Conservation (phyloP, 139 green algal genomes). For the Chlorella vulgaris region DNA sequence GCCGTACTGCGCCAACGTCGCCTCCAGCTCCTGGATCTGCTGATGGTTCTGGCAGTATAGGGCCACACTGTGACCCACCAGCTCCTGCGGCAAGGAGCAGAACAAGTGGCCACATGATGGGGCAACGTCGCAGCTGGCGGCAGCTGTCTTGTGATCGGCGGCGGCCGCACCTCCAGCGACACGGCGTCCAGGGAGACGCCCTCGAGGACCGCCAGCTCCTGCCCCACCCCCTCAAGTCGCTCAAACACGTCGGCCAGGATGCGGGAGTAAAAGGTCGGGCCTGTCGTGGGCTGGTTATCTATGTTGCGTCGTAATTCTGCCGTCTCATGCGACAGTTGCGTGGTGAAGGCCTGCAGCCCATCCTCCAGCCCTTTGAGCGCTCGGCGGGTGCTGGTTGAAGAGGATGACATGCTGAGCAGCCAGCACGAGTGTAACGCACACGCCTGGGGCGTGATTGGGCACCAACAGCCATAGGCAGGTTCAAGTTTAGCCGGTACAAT, state of each 20-base stretch:
- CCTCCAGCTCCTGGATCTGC: conserved; percentile 33
- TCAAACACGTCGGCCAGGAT: conserved; percentile 33
- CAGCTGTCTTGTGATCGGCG: not conserved
- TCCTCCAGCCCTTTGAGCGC: conserved; percentile 11
- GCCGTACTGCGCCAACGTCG: conserved; percentile 29
- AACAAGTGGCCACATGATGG: not conserved
- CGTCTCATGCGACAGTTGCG: conserved; percentile 6
- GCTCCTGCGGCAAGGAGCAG: conserved; percentile 17
- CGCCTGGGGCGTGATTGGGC: too few relatives aligned
- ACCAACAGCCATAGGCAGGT: too few relatives aligned
- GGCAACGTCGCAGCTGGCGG: not conserved
- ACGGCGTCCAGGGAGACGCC: conserved; percentile 28
- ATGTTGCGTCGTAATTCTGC: conserved; percentile 34
- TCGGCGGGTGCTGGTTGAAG: not conserved
- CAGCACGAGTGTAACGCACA: too few relatives aligned
- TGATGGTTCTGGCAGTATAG: conserved; percentile 32
- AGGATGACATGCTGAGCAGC: conserved; percentile 23
- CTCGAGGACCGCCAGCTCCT: conserved; percentile 37
- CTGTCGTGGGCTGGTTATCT: conserved; percentile 17
- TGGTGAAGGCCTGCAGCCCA: conserved; percentile 10
- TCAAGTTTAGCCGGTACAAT: too few relatives aligned
- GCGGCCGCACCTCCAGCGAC: conserved; percentile 17
- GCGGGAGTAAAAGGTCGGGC: conserved; percentile 30
- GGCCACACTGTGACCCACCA: conserved; percentile 41
- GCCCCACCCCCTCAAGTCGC: not conserved